Evolutionary conservation across 345 rosid species (phyloP).

Genomic region (Brassica carinata): DNA sequence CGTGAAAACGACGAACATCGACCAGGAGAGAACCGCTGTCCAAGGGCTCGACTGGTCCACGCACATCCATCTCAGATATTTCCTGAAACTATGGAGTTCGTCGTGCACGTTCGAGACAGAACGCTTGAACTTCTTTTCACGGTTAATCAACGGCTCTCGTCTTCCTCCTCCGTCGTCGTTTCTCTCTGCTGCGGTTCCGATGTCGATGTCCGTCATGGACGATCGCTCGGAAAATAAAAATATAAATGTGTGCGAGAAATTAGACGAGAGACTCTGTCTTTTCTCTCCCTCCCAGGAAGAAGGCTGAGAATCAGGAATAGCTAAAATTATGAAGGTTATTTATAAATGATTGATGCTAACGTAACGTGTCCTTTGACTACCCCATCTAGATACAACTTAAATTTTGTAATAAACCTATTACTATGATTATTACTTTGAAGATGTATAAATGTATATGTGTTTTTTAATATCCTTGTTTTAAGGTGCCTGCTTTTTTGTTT

Average conservation of each 20-base stretch:
- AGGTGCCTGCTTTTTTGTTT: no score
- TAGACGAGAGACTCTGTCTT: slow-evolving; percentile 23
- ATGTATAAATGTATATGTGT: not conserved
- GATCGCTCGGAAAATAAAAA: not conserved
- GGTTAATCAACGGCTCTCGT: slow-evolving; percentile 41
- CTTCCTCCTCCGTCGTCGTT: slow-evolving; percentile 10
- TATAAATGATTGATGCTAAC: slow-evolving; percentile 27
- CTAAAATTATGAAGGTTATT: slow-evolving; percentile 33
- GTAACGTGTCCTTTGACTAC: not conserved
- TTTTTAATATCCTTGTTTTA: no score
- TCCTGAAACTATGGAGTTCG: slow-evolving; percentile 75
- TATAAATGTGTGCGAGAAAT: slow-evolving; percentile 1
- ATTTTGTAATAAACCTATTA: not conserved
- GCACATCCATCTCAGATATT: slow-evolving; percentile 83
- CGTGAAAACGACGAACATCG: slow-evolving; percentile 63
- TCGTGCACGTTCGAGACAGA: slow-evolving; percentile 65
- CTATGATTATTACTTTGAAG: not conserved
- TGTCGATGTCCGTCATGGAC: slow-evolving; percentile 39
- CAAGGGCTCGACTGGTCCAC: slow-evolving; percentile 74
- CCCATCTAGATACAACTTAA: not conserved
- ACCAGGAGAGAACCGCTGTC: slow-evolving; percentile 73
- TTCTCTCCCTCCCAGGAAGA: not conserved
- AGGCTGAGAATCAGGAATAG: slow-evolving; percentile 16
- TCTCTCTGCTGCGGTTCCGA: slow-evolving; percentile 42
- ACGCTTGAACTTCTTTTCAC: slow-evolving; percentile 47